A percentile compares a stretch with the other conserved stretches of the same genome.
These are phyloP conservation scores for Ajuga reptans DNA, from an alignment of 305 asterid species.

Conservation along the genomic window DNA sequence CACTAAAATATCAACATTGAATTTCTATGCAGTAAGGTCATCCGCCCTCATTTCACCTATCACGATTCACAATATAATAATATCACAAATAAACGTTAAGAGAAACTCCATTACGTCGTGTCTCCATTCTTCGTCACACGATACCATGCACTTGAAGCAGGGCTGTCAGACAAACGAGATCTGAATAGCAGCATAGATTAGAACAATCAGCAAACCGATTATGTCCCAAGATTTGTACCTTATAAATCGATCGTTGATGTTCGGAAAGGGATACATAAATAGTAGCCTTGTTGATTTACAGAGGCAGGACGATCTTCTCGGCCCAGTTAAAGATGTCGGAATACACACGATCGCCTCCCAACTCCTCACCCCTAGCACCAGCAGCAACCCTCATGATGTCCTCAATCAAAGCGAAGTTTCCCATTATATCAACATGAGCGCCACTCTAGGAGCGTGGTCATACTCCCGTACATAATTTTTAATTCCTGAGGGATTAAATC, in stretches of 20 bases:
- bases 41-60: neutral
- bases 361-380: constrained; percentile 63
- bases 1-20: neutral
- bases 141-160: neutral
- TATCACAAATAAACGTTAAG: neutral
- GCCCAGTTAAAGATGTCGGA: constrained; percentile 73
- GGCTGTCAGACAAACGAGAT: neutral
- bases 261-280: neutral
- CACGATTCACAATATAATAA: neutral
- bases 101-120: neutral
- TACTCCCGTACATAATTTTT: constrained; percentile 57
- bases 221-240: neutral
- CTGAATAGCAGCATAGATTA: neutral
- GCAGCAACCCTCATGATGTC: constrained; percentile 71
- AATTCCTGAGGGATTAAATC: constrained; percentile 71
- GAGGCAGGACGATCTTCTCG: constrained; percentile 49
- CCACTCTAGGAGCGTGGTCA: constrained; percentile 84
- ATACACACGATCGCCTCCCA: constrained; percentile 72
- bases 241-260: neutral
- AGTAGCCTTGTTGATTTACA: constrained; percentile 20
- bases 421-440: constrained; percentile 83
- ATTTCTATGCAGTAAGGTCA: neutral
- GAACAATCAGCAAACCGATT: neutral
- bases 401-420: constrained; percentile 73
- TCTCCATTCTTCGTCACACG: neutral